Evolutionary conservation across 139 green algal genomes (phyloP).

Genomic region (Chlamydomonas urium): DNA sequence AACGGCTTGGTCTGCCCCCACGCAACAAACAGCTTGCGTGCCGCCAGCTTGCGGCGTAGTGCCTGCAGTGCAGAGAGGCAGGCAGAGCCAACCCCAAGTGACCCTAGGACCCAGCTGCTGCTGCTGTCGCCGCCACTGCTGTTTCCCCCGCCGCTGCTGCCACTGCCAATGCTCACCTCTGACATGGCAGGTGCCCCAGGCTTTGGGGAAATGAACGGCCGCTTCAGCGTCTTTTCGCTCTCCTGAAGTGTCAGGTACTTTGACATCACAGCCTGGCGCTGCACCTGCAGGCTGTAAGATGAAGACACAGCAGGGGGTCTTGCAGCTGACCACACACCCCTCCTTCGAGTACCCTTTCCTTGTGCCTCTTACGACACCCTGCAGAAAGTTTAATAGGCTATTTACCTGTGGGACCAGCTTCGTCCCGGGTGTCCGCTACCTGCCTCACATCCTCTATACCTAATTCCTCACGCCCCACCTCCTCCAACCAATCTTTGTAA

Average conservation of each 20-base stretch:
- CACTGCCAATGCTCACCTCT: conserved; percentile 13
- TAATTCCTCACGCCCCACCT: neutral
- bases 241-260: conserved; percentile 57
- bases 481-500: too few relatives aligned
- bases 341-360: neutral
- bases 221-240: conserved; percentile 45
- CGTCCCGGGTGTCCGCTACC: neutral
- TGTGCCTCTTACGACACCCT: neutral
- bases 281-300: conserved; percentile 55
- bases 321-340: neutral
- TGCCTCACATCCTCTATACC: neutral
- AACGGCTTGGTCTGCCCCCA: conserved; percentile 69
- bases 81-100: neutral
- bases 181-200: conserved; percentile 48
- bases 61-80: conserved; percentile 33
- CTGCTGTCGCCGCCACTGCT: neutral
- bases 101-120: neutral
- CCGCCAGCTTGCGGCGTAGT: conserved; percentile 57
- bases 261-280: conserved; percentile 55
- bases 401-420: neutral
- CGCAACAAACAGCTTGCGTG: conserved; percentile 68
- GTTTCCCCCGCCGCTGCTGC: neutral
- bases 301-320: neutral
- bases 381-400: neutral
- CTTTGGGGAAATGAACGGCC: conserved; percentile 63